Evolutionary conservation across 1,284 basidiomycete genomes (phyloP).

Genomic region (Rhodofomes roseus): DNA sequence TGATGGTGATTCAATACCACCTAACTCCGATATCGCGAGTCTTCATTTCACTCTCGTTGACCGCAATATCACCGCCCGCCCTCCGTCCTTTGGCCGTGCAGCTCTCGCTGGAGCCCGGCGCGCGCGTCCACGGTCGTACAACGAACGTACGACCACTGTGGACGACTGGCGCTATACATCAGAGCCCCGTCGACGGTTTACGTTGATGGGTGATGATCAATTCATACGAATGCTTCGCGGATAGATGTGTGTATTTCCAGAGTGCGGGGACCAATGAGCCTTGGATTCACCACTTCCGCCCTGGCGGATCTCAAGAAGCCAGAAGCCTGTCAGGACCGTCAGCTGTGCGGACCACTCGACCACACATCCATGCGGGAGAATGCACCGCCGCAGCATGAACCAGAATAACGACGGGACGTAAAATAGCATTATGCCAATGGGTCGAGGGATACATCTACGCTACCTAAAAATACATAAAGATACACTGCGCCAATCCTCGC

Average conservation of each 20-base stretch:
- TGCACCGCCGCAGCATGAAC: not conserved
- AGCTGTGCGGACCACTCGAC: not conserved
- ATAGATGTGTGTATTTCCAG: not conserved
- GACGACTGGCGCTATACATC: not conserved
- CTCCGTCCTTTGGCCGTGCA: no score
- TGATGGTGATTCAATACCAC: not conserved
- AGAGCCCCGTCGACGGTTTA: not conserved
- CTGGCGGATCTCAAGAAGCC: not conserved
- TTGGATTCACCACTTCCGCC: not conserved
- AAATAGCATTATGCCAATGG: slow-evolving; percentile 5
- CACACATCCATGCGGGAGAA: not conserved
- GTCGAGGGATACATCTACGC: slow-evolving; percentile 5
- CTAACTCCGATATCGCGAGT: not conserved
- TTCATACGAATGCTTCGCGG: not conserved
- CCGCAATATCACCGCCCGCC: not conserved
- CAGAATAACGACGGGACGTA: not conserved
- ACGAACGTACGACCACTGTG: not conserved
- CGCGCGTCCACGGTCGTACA: no score
- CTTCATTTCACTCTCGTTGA: not conserved
- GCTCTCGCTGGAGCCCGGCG: not conserved
- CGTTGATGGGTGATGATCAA: not conserved
- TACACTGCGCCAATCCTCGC: not conserved
- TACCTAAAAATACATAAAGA: slow-evolving; percentile 10
- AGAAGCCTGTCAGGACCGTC: not conserved
- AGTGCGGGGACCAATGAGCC: not conserved